These are phyloP conservation scores for Plasmodium berghei DNA, from an alignment of 169 alveolate genomes.

Conservation along the genomic window DNA sequence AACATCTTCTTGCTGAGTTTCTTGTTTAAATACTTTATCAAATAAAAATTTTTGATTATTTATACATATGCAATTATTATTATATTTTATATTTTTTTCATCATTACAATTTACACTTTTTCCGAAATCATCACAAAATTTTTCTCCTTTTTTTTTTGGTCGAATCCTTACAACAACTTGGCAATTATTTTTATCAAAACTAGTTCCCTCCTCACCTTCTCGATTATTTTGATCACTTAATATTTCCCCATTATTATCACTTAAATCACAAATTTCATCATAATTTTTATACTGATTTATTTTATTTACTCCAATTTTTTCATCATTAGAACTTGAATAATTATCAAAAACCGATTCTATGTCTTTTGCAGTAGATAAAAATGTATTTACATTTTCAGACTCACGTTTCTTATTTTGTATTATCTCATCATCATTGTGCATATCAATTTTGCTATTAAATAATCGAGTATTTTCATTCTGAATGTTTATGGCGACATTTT, in stretches of 20 bases:
- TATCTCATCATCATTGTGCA: not conserved
- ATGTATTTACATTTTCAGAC: slow-evolving; percentile 18
- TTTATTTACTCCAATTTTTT: slow-evolving; percentile 8
- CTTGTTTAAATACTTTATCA: slow-evolving; percentile 58
- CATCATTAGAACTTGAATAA: slow-evolving; percentile 24
- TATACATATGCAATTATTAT: slow-evolving; percentile 37
- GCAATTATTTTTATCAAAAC: slow-evolving; percentile 20
- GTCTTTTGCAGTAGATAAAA: slow-evolving; percentile 4
- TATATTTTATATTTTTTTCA: slow-evolving; percentile 31
- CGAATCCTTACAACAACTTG: slow-evolving; percentile 51
- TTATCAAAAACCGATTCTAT: slow-evolving; percentile 22
- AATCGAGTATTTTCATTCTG: too few species aligned
- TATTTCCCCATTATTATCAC: not conserved
- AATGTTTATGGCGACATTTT: too few species aligned
- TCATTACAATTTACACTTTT: slow-evolving; percentile 4
- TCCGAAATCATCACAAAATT: slow-evolving; percentile 6
- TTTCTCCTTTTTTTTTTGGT: slow-evolving; percentile 19
- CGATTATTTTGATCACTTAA: too few species aligned
- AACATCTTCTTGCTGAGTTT: slow-evolving; percentile 34
- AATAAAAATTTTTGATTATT: slow-evolving; percentile 37
- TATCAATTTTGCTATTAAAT: not conserved
- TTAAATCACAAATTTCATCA: not conserved
- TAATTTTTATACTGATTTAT: slow-evolving; percentile 4
- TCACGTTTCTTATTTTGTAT: slow-evolving; percentile 4
- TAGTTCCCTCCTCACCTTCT: too few species aligned